These are phyloP conservation scores for Xylaria palmicola DNA, from an alignment of 495 filamentous ascomycete species.

Conservation along the genomic window DNA sequence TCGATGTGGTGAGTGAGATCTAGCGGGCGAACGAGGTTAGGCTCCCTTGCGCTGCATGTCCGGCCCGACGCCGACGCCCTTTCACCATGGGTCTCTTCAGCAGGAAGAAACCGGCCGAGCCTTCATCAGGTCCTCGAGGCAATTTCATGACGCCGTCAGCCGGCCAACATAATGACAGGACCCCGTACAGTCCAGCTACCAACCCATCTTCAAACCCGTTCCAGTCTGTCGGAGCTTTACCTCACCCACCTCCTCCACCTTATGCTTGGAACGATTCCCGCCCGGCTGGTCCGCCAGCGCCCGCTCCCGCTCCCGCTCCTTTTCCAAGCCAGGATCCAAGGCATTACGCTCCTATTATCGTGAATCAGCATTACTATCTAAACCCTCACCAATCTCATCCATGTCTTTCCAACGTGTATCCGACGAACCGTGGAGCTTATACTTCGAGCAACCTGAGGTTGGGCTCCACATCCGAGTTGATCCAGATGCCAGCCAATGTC, in stretches of 20 bases:
- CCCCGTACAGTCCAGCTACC: not conserved
- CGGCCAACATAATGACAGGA: not conserved
- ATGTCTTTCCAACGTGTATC: constrained; percentile 3
- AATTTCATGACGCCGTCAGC: not conserved
- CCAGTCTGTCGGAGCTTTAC: constrained; percentile 36
- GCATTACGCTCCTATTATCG: constrained; percentile 40
- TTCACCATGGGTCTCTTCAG: constrained; percentile 15
- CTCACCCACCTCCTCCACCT: constrained; percentile 30
- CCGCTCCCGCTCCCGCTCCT: constrained; percentile 19
- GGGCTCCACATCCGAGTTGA: constrained; percentile 37
- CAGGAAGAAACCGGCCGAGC: constrained; percentile 6
- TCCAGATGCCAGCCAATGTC: constrained; percentile 28
- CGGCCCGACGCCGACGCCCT: not conserved
- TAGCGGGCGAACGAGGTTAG: not conserved
- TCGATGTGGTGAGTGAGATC: not conserved
- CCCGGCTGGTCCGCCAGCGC: constrained; percentile 13
- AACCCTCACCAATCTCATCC: constrained; percentile 24
- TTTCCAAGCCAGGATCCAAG: constrained; percentile 26
- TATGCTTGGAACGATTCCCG: constrained; percentile 29
- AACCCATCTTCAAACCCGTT: constrained; percentile 17
- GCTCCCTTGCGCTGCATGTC: not conserved
- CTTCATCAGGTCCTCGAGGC: not conserved
- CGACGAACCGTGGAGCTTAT: constrained; percentile 14
- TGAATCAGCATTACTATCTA: constrained; percentile 51
- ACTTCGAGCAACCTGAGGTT: constrained; percentile 38